These are phyloP conservation scores for Geosmithia morbida DNA, from an alignment of 2,329 filamentous ascomycete species.

Conservation along the genomic window DNA sequence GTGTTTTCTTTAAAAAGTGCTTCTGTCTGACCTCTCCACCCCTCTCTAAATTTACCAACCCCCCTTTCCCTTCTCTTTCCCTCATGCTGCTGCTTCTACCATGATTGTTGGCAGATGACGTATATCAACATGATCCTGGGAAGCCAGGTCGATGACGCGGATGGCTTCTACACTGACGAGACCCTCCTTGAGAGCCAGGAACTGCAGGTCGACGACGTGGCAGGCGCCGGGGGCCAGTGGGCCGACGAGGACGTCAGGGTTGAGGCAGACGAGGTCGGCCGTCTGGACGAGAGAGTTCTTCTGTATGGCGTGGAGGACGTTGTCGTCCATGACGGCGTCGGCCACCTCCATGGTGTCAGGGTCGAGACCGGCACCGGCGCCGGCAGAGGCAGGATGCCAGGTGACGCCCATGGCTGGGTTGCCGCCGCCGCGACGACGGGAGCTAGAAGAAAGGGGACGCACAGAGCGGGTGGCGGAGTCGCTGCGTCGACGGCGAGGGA, in stretches of 20 bases:
- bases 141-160: slow-evolving; percentile 57
- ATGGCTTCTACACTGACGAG: slow-evolving; percentile 59
- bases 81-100: slow-evolving; percentile 21
- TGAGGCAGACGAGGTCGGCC: slow-evolving; percentile 59
- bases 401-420: not conserved
- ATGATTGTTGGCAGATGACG: slow-evolving; percentile 59
- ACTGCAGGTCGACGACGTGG: slow-evolving; percentile 58
- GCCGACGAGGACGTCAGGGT: slow-evolving; percentile 59
- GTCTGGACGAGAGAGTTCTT: slow-evolving; percentile 47
- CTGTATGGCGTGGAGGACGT: slow-evolving; percentile 57
- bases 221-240: slow-evolving; percentile 59
- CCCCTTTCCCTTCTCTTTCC: too few relatives aligned
- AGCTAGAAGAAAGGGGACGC: slow-evolving; percentile 35
- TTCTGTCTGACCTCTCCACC: too few relatives aligned
- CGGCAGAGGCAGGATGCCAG: not conserved
- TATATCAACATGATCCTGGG: slow-evolving; percentile 65
- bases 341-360: slow-evolving; percentile 27
- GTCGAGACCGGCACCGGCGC: not conserved
- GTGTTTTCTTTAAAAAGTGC: too few relatives aligned
- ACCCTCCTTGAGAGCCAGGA: slow-evolving; percentile 53
- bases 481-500: slow-evolving; percentile 49
- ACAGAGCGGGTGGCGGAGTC: slow-evolving; percentile 30
- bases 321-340: slow-evolving; percentile 58
- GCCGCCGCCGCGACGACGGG: slow-evolving; percentile 13
- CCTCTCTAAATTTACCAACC: not conserved